A percentile compares a stretch with the other conserved stretches of the same genome.
Conservation (phyloP, 2,329 filamentous ascomycete genomes). For the Diaporthe sp. region DNA sequence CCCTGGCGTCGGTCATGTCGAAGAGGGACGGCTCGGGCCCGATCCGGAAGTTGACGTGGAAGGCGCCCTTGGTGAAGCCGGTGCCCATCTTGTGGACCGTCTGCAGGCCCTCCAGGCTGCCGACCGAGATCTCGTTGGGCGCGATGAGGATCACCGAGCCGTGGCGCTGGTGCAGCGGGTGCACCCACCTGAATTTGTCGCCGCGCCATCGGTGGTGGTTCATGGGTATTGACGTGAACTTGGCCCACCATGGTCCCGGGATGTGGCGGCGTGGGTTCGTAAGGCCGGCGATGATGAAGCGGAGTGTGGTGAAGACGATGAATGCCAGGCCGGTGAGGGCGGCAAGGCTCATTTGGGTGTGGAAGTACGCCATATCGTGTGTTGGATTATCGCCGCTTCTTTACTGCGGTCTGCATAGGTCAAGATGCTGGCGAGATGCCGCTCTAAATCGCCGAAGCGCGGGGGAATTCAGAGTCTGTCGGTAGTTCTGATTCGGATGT, state of each 20-base stretch:
- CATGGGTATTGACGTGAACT: slow-evolving; percentile 29
- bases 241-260: slow-evolving; percentile 31
- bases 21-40: slow-evolving; percentile 40
- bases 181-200: slow-evolving; percentile 28
- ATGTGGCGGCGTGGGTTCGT: slow-evolving; percentile 28
- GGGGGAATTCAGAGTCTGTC: no score
- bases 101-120: slow-evolving; percentile 30
- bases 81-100: slow-evolving; percentile 34
- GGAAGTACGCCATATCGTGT: neutral
- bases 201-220: slow-evolving; percentile 22
- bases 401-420: neutral
- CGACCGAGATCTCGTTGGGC: slow-evolving; percentile 33
- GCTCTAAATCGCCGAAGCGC: neutral
- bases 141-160: slow-evolving; percentile 31
- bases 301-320: neutral
- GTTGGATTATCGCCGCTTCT: neutral
- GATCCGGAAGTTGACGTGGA: slow-evolving; percentile 40
- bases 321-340: neutral
- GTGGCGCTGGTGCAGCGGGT: slow-evolving; percentile 22
- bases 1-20: slow-evolving; percentile 37
- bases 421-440: no score
- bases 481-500: neutral
- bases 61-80: slow-evolving; percentile 40
- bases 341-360: neutral
- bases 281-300: slow-evolving; percentile 18